Evolutionary conservation across 2,329 filamentous ascomycete species (phyloP).

Genomic region (Penicillium sp.): DNA sequence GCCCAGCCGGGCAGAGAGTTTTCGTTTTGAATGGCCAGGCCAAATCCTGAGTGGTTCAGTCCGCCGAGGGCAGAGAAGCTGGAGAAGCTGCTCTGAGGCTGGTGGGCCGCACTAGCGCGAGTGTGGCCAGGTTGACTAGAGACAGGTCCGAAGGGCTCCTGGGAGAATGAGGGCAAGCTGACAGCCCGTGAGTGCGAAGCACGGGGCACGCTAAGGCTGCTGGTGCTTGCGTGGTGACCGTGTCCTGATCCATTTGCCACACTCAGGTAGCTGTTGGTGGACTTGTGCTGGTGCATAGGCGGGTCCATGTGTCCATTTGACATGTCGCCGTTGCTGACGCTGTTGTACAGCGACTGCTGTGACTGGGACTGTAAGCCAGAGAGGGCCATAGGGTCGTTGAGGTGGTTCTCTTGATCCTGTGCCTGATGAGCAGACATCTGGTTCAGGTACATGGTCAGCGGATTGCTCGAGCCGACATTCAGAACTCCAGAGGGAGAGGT

Average conservation of each 20-base stretch:
- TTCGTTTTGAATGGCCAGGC: slow-evolving; percentile 60
- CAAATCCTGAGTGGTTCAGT: slow-evolving; percentile 58
- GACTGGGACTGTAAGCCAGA: slow-evolving; percentile 59
- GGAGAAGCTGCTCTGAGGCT: slow-evolving; percentile 55
- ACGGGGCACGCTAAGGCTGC: slow-evolving; percentile 53
- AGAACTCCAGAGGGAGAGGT: slow-evolving; percentile 69
- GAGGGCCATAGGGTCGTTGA: slow-evolving; percentile 45
- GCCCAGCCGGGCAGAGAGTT: slow-evolving; percentile 62
- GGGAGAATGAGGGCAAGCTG: slow-evolving; percentile 74
- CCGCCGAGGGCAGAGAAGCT: slow-evolving; percentile 61
- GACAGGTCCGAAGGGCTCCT: slow-evolving; percentile 55
- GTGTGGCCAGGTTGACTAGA: slow-evolving; percentile 36
- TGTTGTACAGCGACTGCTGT: slow-evolving; percentile 78
- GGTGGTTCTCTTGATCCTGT: slow-evolving; percentile 64
- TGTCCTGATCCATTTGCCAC: slow-evolving; percentile 60
- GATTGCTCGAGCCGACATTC: slow-evolving; percentile 78
- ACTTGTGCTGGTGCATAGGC: slow-evolving; percentile 55
- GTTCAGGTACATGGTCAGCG: slow-evolving; percentile 88
- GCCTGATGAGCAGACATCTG: slow-evolving; percentile 63
- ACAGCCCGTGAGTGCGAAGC: slow-evolving; percentile 76
- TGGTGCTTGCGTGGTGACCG: slow-evolving; percentile 69
- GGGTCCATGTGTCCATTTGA: slow-evolving; percentile 54
- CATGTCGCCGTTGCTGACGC: slow-evolving; percentile 65
- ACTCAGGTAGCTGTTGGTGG: slow-evolving; percentile 63
- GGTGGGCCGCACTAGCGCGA: slow-evolving; percentile 41